phyloP scores from a whole-genome alignment of 768 basidiomycete species.

The Lanmaoa pseudosensibilis region DNA sequence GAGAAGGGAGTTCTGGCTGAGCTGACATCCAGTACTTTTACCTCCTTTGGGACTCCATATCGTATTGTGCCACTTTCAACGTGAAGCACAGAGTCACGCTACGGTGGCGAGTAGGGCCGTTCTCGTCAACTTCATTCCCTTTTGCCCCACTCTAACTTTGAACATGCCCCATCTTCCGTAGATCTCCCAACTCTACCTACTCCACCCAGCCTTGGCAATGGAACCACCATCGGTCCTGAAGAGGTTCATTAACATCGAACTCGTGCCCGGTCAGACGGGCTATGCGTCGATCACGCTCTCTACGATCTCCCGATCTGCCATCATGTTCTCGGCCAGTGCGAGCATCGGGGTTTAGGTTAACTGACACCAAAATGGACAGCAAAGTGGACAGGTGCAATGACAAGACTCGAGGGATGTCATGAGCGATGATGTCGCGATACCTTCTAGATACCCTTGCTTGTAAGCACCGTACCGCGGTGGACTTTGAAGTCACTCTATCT shows the following conservation, averaged over 20 bases:
- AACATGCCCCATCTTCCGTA: no score
- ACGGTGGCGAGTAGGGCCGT: no score
- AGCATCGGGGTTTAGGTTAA: not conserved
- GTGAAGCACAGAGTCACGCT: no score
- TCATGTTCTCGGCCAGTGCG: not conserved
- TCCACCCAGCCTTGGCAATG: not conserved
- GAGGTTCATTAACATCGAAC: not conserved
- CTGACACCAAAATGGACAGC: not conserved
- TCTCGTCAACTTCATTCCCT: no score
- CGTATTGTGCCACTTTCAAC: no score
- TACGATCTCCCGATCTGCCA: not conserved
- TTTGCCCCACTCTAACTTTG: no score
- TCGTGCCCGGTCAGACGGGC: not conserved
- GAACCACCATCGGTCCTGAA: not conserved
- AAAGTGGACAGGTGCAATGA: not conserved
- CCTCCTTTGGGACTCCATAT: no score
- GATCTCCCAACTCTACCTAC: not conserved
- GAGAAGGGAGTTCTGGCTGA: no score
- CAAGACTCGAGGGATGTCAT: not conserved
- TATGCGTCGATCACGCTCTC: not conserved
- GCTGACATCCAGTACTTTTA: no score
- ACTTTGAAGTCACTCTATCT: not conserved
- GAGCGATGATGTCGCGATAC: not conserved
- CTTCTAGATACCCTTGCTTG: not conserved
- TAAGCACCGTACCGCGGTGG: not conserved